phyloP scores from a whole-genome alignment of 371 early-diverging fungal species.

The Lichtheimia hyalospora region DNA sequence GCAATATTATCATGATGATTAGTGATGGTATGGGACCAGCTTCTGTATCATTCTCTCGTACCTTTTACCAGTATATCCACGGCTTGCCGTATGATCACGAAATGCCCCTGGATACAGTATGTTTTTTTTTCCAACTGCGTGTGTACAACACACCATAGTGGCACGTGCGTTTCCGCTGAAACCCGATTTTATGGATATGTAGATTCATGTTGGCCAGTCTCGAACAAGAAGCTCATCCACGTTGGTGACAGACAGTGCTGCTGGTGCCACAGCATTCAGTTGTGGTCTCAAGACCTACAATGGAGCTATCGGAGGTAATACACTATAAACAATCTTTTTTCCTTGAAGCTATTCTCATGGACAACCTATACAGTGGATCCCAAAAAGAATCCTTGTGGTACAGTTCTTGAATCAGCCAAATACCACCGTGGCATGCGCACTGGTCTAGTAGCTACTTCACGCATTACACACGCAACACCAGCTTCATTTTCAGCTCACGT shows the following conservation, averaged over 20 bases:
- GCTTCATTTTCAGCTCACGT: conserved; percentile 82
- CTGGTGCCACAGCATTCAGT: conserved; percentile 91
- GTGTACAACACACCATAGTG: no score
- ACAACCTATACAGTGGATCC: conserved; percentile 43
- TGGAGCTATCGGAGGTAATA: conserved; percentile 73
- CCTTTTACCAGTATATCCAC: conserved; percentile 61
- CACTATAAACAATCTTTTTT: not conserved
- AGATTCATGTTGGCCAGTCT: conserved; percentile 82
- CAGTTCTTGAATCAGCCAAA: conserved; percentile 91
- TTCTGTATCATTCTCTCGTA: conserved; percentile 83
- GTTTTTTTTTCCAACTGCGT: conserved; percentile 1
- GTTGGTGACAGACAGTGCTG: conserved; percentile 91
- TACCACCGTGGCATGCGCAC: conserved; percentile 66
- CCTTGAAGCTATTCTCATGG: not conserved
- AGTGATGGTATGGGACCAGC: conserved; percentile 92
- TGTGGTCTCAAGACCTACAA: conserved; percentile 87
- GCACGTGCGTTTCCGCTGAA: not conserved
- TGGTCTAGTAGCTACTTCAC: conserved; percentile 86
- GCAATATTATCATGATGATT: conserved; percentile 88
- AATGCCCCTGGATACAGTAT: conserved; percentile 67
- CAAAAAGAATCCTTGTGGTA: conserved; percentile 76
- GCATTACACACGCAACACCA: conserved; percentile 89
- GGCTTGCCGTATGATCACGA: conserved; percentile 33
- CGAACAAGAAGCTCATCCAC: conserved; percentile 80
- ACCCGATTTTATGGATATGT: not conserved